A percentile compares a stretch with the other conserved stretches of the same genome.
Conservation (phyloP, 108 stramenopile genomes). For the Stephanodiscus triporus region DNA sequence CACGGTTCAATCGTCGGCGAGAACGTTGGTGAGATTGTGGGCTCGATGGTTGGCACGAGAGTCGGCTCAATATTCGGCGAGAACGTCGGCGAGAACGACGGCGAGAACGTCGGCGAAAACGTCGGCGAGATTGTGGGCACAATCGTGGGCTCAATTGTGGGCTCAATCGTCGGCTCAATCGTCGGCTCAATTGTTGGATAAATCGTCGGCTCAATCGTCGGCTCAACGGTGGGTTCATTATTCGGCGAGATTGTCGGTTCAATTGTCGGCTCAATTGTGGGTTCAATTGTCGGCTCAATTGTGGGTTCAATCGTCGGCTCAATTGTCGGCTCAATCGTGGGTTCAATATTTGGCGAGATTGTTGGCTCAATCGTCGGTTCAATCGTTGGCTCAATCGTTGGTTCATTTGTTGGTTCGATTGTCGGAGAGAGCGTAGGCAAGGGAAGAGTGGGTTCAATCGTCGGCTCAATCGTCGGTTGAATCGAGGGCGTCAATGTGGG, state of each 20-base stretch:
- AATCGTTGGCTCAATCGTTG: not conserved
- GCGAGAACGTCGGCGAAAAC: constrained; percentile 4
- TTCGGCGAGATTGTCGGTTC: not conserved
- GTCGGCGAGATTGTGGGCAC: constrained; percentile 23
- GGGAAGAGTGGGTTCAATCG: not conserved
- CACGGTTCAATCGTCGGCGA: no score
- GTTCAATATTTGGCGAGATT: not conserved
- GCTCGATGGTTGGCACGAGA: constrained; percentile 11
- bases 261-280: not conserved
- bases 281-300: not conserved
- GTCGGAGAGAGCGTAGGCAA: not conserved
- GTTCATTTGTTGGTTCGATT: not conserved
- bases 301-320: not conserved
- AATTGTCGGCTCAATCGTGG: not conserved
- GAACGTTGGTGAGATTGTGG: no score
- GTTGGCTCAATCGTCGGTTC: not conserved
- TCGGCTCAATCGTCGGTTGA: not conserved
- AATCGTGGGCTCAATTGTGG: constrained; percentile 10
- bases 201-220: constrained; percentile 8
- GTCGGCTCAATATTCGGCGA: constrained; percentile 18
- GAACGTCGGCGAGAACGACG: constrained; percentile 16
- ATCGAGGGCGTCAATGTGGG: not conserved
- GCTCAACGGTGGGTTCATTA: not conserved
- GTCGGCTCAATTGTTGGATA: constrained; percentile 21
- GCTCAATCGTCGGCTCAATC: not conserved